Evolutionary conservation across 2,329 filamentous ascomycete species (phyloP).

Genomic region (Trichophyton schoenleinii): DNA sequence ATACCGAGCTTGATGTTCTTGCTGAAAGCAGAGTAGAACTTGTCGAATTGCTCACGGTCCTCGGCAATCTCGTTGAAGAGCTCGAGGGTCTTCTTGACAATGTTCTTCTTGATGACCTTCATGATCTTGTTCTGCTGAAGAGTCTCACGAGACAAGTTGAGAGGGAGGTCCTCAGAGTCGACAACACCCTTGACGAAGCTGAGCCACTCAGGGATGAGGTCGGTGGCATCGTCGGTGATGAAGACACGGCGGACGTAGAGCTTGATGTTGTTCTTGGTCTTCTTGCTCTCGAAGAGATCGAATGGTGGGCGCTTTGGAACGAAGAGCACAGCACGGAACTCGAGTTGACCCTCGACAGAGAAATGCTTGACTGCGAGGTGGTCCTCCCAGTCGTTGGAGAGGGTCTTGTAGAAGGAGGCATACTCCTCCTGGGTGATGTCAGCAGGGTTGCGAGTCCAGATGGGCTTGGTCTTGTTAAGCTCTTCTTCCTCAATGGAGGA

Average conservation of each 20-base stretch:
- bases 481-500: slow-evolving; percentile 97
- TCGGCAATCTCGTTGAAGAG: slow-evolving; percentile 98
- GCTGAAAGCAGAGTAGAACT: slow-evolving; percentile 98
- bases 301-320: slow-evolving; percentile 99
- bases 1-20: slow-evolving; percentile 99
- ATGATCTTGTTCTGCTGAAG: slow-evolving; percentile 99
- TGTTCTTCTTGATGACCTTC: slow-evolving; percentile 99
- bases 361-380: slow-evolving; percentile 99
- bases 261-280: slow-evolving; percentile 99
- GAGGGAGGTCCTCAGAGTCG: slow-evolving; percentile 97
- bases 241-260: slow-evolving; percentile 99
- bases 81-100: slow-evolving; percentile 99
- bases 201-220: slow-evolving; percentile 98
- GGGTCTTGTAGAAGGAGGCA: slow-evolving; percentile 98
- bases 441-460: slow-evolving; percentile 96
- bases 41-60: slow-evolving; percentile 99
- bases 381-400: slow-evolving; percentile 99
- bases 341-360: slow-evolving; percentile 99
- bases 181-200: slow-evolving; percentile 99
- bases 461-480: slow-evolving; percentile 99
- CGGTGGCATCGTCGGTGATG: slow-evolving; percentile 98
- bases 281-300: slow-evolving; percentile 99
- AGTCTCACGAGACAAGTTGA: slow-evolving; percentile 99
- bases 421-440: slow-evolving; percentile 97
- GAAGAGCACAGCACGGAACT: slow-evolving; percentile 99